Percentiles rank a stretch among this genome's conserved stretches.
These are phyloP conservation scores for Corynespora cassiicola DNA, from an alignment of 2,329 filamentous ascomycete species.

Conservation along the genomic window DNA sequence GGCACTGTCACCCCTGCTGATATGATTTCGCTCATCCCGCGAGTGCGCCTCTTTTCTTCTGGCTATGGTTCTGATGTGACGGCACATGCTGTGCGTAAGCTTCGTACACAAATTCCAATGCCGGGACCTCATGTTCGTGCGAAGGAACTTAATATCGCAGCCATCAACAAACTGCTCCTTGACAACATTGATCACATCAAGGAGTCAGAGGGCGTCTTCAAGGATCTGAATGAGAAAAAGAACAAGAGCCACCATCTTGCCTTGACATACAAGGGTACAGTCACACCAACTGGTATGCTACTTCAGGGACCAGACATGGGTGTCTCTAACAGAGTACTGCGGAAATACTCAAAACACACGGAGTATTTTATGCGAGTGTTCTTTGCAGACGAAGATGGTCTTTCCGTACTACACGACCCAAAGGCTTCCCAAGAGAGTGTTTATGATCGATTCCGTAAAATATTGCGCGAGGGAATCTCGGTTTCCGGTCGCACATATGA, in stretches of 20 bases:
- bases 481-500: conserved; percentile 34
- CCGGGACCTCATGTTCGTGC: conserved; percentile 21
- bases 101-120: conserved; percentile 61
- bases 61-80: conserved; percentile 58
- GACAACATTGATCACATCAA: conserved; percentile 13
- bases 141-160: conserved; percentile 9
- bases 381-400: conserved; percentile 77
- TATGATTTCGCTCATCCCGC: conserved; percentile 23
- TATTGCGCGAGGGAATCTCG: conserved; percentile 65
- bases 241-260: conserved; percentile 53
- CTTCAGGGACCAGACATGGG: conserved; percentile 62
- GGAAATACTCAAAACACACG: conserved; percentile 27
- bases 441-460: conserved; percentile 60
- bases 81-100: conserved; percentile 72
- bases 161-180: conserved; percentile 11
- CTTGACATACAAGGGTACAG: conserved; percentile 61
- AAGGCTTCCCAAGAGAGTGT: conserved; percentile 30
- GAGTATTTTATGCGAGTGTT: conserved; percentile 62
- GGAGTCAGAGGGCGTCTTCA: conserved; percentile 64
- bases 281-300: conserved; percentile 49
- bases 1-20: conserved; percentile 24
- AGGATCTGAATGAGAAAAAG: conserved; percentile 55
- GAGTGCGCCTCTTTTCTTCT: conserved; percentile 33
- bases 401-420: conserved; percentile 65
- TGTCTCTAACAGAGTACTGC: conserved; percentile 54